phyloP scores from a whole-genome alignment of 352 stramenopile species.

The Phytopythium delawarense region DNA sequence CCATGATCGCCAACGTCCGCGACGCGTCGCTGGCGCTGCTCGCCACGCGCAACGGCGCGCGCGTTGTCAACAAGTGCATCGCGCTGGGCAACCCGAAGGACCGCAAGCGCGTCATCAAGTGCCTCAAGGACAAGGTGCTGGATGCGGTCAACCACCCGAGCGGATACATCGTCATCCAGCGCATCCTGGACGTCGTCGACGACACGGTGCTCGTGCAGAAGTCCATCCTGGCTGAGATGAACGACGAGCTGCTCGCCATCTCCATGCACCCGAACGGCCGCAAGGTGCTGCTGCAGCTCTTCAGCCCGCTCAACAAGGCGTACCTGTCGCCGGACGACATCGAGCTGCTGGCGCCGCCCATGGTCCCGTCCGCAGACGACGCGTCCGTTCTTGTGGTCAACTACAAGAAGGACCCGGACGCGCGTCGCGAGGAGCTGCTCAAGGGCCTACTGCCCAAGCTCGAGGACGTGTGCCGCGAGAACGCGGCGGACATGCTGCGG shows the following conservation, averaged over 20 bases:
- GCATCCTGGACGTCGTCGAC: slow-evolving; percentile 87
- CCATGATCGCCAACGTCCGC: slow-evolving; percentile 83
- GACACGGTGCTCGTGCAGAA: slow-evolving; percentile 91
- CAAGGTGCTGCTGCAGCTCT: slow-evolving; percentile 78
- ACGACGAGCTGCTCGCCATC: slow-evolving; percentile 66
- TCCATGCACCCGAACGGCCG: slow-evolving; percentile 68
- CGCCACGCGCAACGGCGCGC: slow-evolving; percentile 83
- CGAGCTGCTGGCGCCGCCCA: slow-evolving; percentile 61
- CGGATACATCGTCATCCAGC: slow-evolving; percentile 88
- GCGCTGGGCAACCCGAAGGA: slow-evolving; percentile 84
- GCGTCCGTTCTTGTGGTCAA: slow-evolving; percentile 60
- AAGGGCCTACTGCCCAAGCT: slow-evolving; percentile 78
- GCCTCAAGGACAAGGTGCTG: slow-evolving; percentile 88
- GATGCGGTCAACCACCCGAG: slow-evolving; percentile 88
- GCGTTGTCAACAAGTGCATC: slow-evolving; percentile 84
- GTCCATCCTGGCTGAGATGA: slow-evolving; percentile 78
- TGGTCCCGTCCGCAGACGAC: slow-evolving; percentile 65
- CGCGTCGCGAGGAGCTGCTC: slow-evolving; percentile 69
- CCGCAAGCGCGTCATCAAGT: slow-evolving; percentile 90
- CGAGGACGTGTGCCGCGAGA: slow-evolving; percentile 66
- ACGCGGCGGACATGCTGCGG: slow-evolving; percentile 59
- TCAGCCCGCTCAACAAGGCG: slow-evolving; percentile 79
- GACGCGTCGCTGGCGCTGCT: slow-evolving; percentile 84
- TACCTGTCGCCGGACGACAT: slow-evolving; percentile 82
- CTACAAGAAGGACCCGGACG: slow-evolving; percentile 86